These are phyloP conservation scores for Cercospora sp. DNA, from an alignment of 2,329 filamentous ascomycete species.

Conservation along the genomic window DNA sequence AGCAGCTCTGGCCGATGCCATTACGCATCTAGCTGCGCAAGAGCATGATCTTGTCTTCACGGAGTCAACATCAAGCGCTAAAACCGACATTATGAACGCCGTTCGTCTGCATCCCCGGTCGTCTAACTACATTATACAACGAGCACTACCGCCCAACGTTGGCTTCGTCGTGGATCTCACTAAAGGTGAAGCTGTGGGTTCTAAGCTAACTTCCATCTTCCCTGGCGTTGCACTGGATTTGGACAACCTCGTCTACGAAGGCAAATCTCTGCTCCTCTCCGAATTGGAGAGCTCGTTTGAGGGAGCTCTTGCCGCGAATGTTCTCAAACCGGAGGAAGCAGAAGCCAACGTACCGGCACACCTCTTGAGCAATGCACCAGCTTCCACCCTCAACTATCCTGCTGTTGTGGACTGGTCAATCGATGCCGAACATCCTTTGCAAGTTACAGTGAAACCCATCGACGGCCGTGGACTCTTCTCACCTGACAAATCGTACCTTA, in stretches of 20 bases:
- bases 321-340: background rate
- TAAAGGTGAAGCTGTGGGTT: slow-evolving; percentile 15
- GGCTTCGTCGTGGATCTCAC: slow-evolving; percentile 17
- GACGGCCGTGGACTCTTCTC: slow-evolving; percentile 18
- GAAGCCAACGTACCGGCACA: slow-evolving; percentile 8
- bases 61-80: slow-evolving; percentile 7
- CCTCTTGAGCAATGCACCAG: slow-evolving; percentile 12
- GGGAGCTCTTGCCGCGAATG: background rate
- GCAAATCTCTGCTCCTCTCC: background rate
- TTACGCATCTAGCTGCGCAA: slow-evolving; percentile 6
- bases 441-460: slow-evolving; percentile 20
- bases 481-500: slow-evolving; percentile 24
- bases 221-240: slow-evolving; percentile 14
- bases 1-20: slow-evolving; percentile 12
- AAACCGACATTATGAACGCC: background rate
- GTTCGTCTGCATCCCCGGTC: slow-evolving; percentile 19
- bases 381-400: slow-evolving; percentile 15
- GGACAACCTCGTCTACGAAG: slow-evolving; percentile 4
- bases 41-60: slow-evolving; percentile 15
- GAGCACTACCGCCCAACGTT: slow-evolving; percentile 16
- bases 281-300: slow-evolving; percentile 4
- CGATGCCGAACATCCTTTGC: slow-evolving; percentile 10
- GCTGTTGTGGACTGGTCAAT: slow-evolving; percentile 21
- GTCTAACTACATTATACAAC: slow-evolving; percentile 20
- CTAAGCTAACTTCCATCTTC: slow-evolving; percentile 21